Base-by-base conservation (phyloP, 179 eudicot species). In the Camellia oleifera region DNA sequence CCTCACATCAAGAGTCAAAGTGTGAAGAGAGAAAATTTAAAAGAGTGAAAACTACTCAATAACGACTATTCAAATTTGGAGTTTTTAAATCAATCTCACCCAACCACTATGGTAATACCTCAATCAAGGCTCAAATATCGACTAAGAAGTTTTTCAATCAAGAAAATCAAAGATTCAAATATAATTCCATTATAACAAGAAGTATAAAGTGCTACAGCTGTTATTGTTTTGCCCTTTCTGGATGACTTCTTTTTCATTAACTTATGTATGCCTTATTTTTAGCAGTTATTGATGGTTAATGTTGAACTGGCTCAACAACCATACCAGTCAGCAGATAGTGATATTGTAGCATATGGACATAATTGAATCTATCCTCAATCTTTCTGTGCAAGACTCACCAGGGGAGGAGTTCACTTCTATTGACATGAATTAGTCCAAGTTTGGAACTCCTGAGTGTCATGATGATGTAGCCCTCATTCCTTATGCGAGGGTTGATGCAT, bases 401-500 rank as follows among this genome's bases (percentile, higher is more conserved):
- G 91, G 81, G 15, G 94, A 82, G 76, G 97, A 88, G 10, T 94
- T 96, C 84, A 92, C 92, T 32, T 86, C 98, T 45, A 82, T 87
- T 83, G 95, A 96, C 85, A 77, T 96, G 82, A 80, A 83, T 62
- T 96, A 98, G 99, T 80, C 83, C 67, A 94, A 92, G 84, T 88
- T 87, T 86, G 97, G 97, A 74, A 91, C 87, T 81, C 68, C 84
- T 61, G 99, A 94, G 69, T 89, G 84, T 72, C 84, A 86, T 80
- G 95, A 92, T 82, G 96, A 94, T 81, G 98, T 89, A 44, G 99
- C 98, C 48, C 91, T 92, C 67, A 92, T 96, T 83, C 98, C 96
- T 26, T 91, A 92, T 83, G 88, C 80, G 56, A 91, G 98, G 26
- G 97, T 94, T 69, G 97, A 94, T 81, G 97, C 91, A 15, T 96